A percentile compares a stretch with the other conserved stretches of the same genome.
Evolutionary conservation across 768 basidiomycete genomes (phyloP).

Genomic region (Pleurotus eryngii): DNA sequence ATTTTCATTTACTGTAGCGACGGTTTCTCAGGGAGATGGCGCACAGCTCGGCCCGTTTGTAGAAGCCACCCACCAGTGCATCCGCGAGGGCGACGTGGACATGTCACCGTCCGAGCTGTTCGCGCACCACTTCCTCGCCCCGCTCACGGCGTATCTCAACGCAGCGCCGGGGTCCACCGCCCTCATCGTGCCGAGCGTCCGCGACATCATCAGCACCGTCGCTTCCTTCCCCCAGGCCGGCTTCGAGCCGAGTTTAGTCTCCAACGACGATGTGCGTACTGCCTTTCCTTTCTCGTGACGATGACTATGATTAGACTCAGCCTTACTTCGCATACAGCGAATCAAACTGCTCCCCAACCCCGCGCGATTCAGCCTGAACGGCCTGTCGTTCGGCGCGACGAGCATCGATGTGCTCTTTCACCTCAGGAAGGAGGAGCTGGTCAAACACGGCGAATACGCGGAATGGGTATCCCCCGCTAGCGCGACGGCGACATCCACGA

Average conservation of each 20-base stretch:
- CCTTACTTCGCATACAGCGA: slow-evolving; percentile 57
- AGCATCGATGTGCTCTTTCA: slow-evolving; percentile 90
- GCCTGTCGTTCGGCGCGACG: slow-evolving; percentile 72
- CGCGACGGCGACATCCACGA: not conserved
- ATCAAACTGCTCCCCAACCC: slow-evolving; percentile 87
- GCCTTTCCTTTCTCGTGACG: not conserved
- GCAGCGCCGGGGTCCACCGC: slow-evolving; percentile 65
- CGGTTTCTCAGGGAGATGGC: not conserved
- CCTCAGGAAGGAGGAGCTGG: slow-evolving; percentile 78
- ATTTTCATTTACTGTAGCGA: not conserved
- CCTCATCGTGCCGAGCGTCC: slow-evolving; percentile 78
- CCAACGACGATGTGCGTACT: slow-evolving; percentile 48
- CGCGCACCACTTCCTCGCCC: slow-evolving; percentile 53
- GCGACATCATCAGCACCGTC: slow-evolving; percentile 78
- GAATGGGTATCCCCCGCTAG: not conserved
- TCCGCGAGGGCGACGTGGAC: slow-evolving; percentile 74
- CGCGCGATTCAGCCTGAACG: slow-evolving; percentile 80
- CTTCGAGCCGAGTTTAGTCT: slow-evolving; percentile 21
- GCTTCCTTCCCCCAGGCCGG: slow-evolving; percentile 78
- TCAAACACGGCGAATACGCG: slow-evolving; percentile 49
- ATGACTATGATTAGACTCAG: not conserved
- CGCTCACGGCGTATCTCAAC: slow-evolving; percentile 54
- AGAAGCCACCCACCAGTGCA: slow-evolving; percentile 68
- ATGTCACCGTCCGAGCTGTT: slow-evolving; percentile 67
- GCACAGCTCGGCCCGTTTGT: slow-evolving; percentile 88